phyloP scores from a whole-genome alignment of 2,329 filamentous ascomycete genomes.

The Sclerotinia trifoliorum region DNA sequence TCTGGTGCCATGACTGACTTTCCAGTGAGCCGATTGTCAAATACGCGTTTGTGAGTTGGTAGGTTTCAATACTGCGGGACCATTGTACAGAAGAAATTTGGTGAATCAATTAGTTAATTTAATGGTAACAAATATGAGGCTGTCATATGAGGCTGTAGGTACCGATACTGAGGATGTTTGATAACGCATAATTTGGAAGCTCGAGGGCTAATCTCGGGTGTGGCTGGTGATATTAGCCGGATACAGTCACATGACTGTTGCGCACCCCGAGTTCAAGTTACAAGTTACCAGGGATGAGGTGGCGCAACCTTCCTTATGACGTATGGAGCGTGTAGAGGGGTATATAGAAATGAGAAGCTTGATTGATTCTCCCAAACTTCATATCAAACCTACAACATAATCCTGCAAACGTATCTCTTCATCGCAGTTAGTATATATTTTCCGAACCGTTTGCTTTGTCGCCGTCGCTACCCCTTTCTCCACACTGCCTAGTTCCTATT shows the following conservation, averaged over 20 bases:
- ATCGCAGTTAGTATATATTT: background rate
- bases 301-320: constrained; percentile 5
- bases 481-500: background rate
- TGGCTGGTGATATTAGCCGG: background rate
- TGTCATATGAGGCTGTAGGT: background rate
- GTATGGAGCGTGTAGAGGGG: constrained; percentile 13
- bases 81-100: background rate
- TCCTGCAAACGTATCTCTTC: background rate
- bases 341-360: constrained; percentile 16
- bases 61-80: constrained; percentile 13
- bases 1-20: constrained; percentile 39
- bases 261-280: background rate
- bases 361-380: background rate
- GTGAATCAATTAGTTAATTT: constrained; percentile 7
- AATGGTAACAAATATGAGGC: background rate
- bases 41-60: background rate
- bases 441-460: background rate
- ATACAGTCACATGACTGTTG: background rate
- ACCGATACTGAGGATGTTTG: background rate
- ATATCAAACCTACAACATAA: background rate
- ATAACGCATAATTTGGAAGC: constrained; percentile 1
- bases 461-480: background rate
- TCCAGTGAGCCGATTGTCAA: background rate
- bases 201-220: constrained; percentile 2
- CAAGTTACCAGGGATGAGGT: background rate